These are phyloP conservation scores for Physcia stellaris DNA, from an alignment of 495 filamentous ascomycete genomes.

Conservation along the genomic window DNA sequence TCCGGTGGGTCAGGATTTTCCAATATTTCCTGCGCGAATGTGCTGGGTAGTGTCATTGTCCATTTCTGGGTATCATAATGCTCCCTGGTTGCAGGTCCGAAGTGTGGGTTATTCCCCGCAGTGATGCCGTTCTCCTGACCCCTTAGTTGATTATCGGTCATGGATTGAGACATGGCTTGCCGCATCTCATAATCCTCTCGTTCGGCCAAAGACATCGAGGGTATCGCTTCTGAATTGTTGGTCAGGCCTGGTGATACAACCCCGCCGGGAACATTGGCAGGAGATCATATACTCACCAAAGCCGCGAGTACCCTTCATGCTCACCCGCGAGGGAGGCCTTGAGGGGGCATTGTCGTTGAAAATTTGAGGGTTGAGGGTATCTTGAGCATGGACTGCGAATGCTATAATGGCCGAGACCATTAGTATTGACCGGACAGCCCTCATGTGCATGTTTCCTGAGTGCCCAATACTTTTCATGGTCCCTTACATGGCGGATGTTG, in stretches of 20 bases:
- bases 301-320: too few species aligned
- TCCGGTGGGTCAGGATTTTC: slow-evolving; percentile 45
- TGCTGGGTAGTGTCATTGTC: slow-evolving; percentile 54
- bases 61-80: slow-evolving; percentile 61
- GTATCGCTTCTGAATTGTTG: too few species aligned
- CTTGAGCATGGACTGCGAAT: slow-evolving; percentile 10
- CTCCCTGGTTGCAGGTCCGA: slow-evolving; percentile 58
- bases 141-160: slow-evolving; percentile 33
- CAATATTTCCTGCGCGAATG: slow-evolving; percentile 42
- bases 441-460: neutral
- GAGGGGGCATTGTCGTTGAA: slow-evolving; percentile 30
- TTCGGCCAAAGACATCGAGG: slow-evolving; percentile 33
- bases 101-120: slow-evolving; percentile 30
- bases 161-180: slow-evolving; percentile 37
- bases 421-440: neutral
- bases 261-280: too few species aligned
- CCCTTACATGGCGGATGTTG: slow-evolving; percentile 10
- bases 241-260: too few species aligned
- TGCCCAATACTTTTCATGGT: neutral
- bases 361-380: slow-evolving; percentile 12
- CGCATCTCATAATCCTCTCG: slow-evolving; percentile 45
- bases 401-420: slow-evolving; percentile 2
- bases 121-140: slow-evolving; percentile 48
- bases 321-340: slow-evolving; percentile 55
- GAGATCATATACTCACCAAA: too few species aligned